Evolutionary conservation across 352 stramenopile genomes (phyloP).

Genomic region (Pythium apleroticum): DNA sequence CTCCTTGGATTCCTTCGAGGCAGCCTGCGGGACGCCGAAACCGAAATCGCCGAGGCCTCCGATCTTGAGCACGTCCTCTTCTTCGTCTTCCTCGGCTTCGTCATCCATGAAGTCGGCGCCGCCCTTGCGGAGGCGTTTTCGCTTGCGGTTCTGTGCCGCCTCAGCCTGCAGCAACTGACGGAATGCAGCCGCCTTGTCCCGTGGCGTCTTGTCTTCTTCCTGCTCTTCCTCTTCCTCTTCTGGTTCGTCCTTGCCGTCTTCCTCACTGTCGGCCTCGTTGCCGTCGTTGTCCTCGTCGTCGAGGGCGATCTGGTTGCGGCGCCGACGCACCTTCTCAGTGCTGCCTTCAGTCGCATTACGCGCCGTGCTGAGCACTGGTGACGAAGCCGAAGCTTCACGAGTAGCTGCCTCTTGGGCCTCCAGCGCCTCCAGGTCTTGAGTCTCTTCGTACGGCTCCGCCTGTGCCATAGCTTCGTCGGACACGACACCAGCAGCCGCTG

Average conservation of each 20-base stretch:
- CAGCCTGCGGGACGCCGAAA: conserved; percentile 72
- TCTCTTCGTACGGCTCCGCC: conserved; percentile 18
- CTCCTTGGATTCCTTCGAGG: conserved; percentile 73
- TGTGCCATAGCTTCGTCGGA: conserved; percentile 2
- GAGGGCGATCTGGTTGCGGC: conserved; percentile 42
- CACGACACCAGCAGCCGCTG: neutral
- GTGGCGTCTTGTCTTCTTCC: conserved; percentile 21
- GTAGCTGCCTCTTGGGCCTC: conserved; percentile 1
- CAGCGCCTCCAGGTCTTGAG: conserved; percentile 21
- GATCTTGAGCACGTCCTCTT: conserved; percentile 83
- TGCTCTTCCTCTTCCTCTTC: conserved; percentile 24
- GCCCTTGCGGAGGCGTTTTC: conserved; percentile 54
- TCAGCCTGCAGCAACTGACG: conserved; percentile 66
- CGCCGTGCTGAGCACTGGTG: neutral
- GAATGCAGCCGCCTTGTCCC: conserved; percentile 70
- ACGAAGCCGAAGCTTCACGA: neutral
- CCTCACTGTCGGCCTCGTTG: conserved; percentile 62
- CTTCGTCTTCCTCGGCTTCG: conserved; percentile 85
- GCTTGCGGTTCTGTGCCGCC: conserved; percentile 47
- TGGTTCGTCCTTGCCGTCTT: conserved; percentile 42
- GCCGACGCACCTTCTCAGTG: conserved; percentile 9
- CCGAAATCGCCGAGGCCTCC: conserved; percentile 81
- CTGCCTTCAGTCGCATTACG: neutral
- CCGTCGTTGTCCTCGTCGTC: conserved; percentile 43
- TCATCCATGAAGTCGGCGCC: conserved; percentile 68